Evolutionary conservation across 2,329 filamentous ascomycete genomes (phyloP), one percentile per base, ranked within the genome.

Genomic region (Samsoniella hepiali): DNA sequence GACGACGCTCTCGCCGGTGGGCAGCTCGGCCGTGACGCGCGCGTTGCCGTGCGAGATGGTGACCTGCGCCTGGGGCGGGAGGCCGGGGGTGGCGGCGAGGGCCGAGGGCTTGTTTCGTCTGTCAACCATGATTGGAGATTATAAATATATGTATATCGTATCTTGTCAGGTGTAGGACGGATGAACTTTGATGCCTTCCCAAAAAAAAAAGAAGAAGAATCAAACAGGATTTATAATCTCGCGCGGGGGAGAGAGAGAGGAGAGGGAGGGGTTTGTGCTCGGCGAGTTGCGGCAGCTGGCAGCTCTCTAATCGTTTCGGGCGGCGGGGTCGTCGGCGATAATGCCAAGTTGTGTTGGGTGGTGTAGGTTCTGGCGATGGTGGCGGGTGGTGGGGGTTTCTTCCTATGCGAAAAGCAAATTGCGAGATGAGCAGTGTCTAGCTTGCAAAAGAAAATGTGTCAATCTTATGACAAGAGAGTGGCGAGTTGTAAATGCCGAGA

Each of bases 1-100:
- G 68, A 92, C 88, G 68, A 97, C 86, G 62, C 87, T 91, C 79
- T 98, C 93, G 68, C 94, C 93, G 0, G 91, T 90, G 45, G 93
- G 91, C 50, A 98, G 85, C 36, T 83, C 84, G 40, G 94, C 94
- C n/a, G 85, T 84, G 58, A 98, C 88, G 65, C 86, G 86, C 65
- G 84, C 84, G 76, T 88, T 88, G 73, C 87, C 86, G 70, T 91
- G 84, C 34, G 87, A 85, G 72, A 93, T 87, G 74, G 86, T 86
- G 72, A 97, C 90, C 67, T 88, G 86, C 40, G 94, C 78, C 72
- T 88, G 91, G 55, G 93, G 90, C 17, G 91, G 87, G 17, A 89
- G 83, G 59, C 87, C 87, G 8, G 90, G 89, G 8, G 90, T 89
- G 67, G 91, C 82, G 61, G 91, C 86, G 71, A 94, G 86, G 45